Evolutionary conservation across 2,329 filamentous ascomycete genomes (phyloP).

Genomic region (Fusarium tupiense): DNA sequence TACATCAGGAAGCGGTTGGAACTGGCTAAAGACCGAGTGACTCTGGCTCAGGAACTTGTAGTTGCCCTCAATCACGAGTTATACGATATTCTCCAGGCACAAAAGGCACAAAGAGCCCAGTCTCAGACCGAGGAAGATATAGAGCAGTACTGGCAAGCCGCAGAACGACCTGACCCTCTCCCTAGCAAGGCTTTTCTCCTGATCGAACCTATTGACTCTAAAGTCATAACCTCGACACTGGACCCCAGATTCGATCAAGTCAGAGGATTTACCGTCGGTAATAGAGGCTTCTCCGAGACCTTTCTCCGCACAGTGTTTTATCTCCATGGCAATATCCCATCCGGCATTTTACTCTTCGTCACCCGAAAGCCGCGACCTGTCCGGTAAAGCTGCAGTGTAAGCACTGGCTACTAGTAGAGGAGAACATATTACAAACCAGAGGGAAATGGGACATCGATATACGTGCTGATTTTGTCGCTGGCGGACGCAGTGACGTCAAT

Average conservation of each 20-base stretch:
- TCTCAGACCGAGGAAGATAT: fast-evolving
- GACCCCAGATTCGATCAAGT: not conserved
- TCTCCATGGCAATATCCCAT: fast-evolving
- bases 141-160: no score
- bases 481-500: not conserved
- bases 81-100: not conserved
- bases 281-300: fast-evolving
- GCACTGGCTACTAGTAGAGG: not conserved
- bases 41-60: no score
- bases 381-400: not conserved
- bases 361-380: not conserved
- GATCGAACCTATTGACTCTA: not conserved
- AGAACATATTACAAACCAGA: fast-evolving
- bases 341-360: not conserved
- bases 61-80: not conserved
- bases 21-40: fast-evolving
- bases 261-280: fast-evolving
- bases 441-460: not conserved
- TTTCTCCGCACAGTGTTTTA: not conserved
- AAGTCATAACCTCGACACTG: fast-evolving
- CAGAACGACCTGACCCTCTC: no score
- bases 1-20: no score
- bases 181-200: not conserved
- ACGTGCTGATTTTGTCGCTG: no score
- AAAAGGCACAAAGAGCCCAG: no score